phyloP scores from a whole-genome alignment of 2,329 filamentous ascomycete genomes.

The Phialemonium atrogriseum region DNA sequence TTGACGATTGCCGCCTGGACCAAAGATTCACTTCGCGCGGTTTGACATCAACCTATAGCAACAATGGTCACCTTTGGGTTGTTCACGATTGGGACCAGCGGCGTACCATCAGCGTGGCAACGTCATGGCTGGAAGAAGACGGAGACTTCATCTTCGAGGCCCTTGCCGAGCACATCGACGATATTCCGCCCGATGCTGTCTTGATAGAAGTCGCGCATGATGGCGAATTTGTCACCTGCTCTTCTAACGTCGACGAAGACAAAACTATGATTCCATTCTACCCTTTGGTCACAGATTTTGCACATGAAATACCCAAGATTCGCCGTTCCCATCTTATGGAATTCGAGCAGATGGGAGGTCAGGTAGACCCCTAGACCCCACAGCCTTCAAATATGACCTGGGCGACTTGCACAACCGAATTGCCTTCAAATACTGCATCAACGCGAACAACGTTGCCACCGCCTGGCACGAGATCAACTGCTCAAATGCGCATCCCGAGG shows the following conservation, averaged over 20 bases:
- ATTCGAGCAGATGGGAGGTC: no score
- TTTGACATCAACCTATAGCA: no score
- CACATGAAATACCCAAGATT: not conserved
- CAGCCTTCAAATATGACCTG: no score
- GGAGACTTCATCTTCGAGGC: constrained; percentile 6
- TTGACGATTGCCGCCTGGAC: not conserved
- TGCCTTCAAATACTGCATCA: constrained; percentile 27
- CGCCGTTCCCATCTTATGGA: no score
- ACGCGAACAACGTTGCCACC: constrained; percentile 9
- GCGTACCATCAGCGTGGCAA: constrained; percentile 3
- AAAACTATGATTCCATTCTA: constrained; percentile 7
- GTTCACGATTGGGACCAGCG: constrained; percentile 5
- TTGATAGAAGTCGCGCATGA: constrained; percentile 3
- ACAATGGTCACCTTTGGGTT: constrained; percentile 1
- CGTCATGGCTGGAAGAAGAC: constrained; percentile 2
- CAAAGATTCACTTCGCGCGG: not conserved
- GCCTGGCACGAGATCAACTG: constrained; percentile 27
- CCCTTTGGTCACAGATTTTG: constrained; percentile 2
- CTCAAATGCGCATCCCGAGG: constrained; percentile 22
- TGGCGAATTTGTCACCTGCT: constrained; percentile 3
- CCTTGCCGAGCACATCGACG: constrained; percentile 6
- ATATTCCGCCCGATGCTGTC: constrained; percentile 7
- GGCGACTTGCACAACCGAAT: constrained; percentile 10
- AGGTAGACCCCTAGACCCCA: no score
- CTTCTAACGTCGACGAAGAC: constrained; percentile 5